Conservation (phyloP, 2,329 filamentous ascomycete species). For the Phyllosticta citrichinensis region DNA sequence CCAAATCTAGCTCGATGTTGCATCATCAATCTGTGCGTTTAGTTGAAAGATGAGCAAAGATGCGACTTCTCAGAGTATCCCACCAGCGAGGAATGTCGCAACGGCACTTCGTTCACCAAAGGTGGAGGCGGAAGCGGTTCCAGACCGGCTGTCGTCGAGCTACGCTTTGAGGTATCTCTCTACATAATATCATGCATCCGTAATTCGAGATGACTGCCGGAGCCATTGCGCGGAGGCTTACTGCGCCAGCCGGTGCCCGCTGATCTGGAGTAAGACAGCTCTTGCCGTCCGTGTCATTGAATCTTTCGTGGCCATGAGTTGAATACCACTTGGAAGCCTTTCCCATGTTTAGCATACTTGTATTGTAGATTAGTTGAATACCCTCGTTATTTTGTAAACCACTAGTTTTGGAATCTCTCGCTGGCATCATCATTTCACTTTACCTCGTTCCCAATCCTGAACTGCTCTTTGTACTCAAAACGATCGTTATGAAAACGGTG, state of each 20-base stretch:
- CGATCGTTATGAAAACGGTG: no score
- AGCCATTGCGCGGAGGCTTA: neutral
- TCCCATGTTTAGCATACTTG: neutral
- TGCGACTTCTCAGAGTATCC: no score
- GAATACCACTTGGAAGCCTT: neutral
- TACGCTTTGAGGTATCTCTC: neutral
- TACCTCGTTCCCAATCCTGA: no score
- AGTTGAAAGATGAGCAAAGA: no score
- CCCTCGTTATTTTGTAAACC: neutral
- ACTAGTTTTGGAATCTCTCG: no score
- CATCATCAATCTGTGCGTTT: no score
- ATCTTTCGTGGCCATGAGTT: neutral
- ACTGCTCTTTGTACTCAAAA: no score
- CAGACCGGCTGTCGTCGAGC: neutral
- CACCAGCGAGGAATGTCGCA: neutral
- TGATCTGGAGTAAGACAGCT: neutral
- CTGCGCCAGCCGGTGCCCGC: neutral
- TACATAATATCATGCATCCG: neutral
- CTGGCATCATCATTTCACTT: no score
- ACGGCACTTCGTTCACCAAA: neutral
- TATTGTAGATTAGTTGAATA: neutral
- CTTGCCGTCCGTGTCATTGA: neutral
- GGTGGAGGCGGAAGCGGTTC: neutral
- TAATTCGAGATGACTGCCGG: neutral
- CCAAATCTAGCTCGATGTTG: no score